Evolutionary conservation across 2,329 filamentous ascomycete species (phyloP).

Genomic region (Cladorrhinum sp.): DNA sequence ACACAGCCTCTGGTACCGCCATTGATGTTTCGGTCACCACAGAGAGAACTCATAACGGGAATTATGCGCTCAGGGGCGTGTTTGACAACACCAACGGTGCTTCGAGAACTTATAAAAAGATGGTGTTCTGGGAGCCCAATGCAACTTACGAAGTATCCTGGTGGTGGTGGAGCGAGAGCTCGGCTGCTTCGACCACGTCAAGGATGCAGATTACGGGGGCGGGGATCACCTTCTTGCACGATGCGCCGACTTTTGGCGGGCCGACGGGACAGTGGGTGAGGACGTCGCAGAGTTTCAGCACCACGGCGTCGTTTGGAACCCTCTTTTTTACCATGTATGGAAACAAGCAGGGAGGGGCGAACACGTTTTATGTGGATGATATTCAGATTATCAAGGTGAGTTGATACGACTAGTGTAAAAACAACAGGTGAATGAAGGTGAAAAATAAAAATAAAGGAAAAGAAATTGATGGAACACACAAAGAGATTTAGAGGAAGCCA

Average conservation of each 20-base stretch:
- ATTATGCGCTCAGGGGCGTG: background rate
- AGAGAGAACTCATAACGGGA: background rate
- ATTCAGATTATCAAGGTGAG: background rate
- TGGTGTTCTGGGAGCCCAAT: background rate
- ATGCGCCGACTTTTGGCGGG: background rate
- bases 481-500: too few species aligned
- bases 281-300: background rate
- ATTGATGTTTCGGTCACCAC: background rate
- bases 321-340: constrained; percentile 3
- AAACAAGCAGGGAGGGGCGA: background rate
- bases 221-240: background rate
- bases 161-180: constrained; percentile 8
- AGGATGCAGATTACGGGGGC: constrained; percentile 4
- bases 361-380: constrained; percentile 11
- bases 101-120: background rate
- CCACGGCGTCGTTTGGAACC: background rate
- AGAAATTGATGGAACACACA: too few species aligned
- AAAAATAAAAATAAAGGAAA: too few species aligned
- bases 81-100: constrained; percentile 4
- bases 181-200: background rate
- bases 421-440: too few species aligned
- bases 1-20: background rate
- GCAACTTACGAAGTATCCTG: background rate
- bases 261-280: constrained; percentile 2
- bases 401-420: too few species aligned